Percentiles rank a stretch among this genome's conserved stretches.
These are phyloP conservation scores for Colletotrichum sp. DNA, from an alignment of 2,329 filamentous ascomycete species.

Conservation along the genomic window DNA sequence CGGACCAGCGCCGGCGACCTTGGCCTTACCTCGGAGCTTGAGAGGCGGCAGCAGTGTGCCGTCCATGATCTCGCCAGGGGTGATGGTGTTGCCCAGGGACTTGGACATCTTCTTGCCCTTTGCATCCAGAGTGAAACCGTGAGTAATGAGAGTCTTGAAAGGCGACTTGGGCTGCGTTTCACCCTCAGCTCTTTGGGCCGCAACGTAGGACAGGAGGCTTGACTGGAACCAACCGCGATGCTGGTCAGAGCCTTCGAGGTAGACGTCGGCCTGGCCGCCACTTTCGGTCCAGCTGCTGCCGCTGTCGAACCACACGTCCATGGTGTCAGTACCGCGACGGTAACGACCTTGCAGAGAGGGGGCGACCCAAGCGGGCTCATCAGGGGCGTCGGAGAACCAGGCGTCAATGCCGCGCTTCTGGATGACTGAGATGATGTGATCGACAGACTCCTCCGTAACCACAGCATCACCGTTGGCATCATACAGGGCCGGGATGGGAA, in stretches of 20 bases:
- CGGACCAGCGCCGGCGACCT: conserved; percentile 31
- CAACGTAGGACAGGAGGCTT: conserved; percentile 85
- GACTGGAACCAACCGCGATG: conserved; percentile 99
- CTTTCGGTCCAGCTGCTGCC: conserved; percentile 86
- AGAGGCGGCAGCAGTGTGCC: conserved; percentile 77
- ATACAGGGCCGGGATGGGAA: conserved; percentile 93
- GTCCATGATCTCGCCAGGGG: conserved; percentile 83
- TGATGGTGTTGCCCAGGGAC: conserved; percentile 87
- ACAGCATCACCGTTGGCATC: conserved; percentile 74
- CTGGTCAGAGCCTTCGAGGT: conserved; percentile 93
- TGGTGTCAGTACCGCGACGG: conserved; percentile 86
- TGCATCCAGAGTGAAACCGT: conserved; percentile 91
- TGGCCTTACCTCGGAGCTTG: conserved; percentile 65
- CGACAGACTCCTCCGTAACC: conserved; percentile 79
- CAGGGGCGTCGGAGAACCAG: conserved; percentile 86
- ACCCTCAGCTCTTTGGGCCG: conserved; percentile 55
- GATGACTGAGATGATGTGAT: conserved; percentile 84
- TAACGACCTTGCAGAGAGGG: conserved; percentile 66
- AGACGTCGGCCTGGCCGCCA: conserved; percentile 74
- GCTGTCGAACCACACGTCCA: conserved; percentile 99
- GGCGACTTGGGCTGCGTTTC: conserved; percentile 56
- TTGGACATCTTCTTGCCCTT: conserved; percentile 99
- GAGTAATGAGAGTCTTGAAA: conserved; percentile 89
- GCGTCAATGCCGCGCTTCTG: conserved; percentile 82
- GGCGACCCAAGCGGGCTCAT: conserved; percentile 81